These are phyloP conservation scores for Mucor irregularis DNA, from an alignment of 371 early-diverging fungal species.

Conservation along the genomic window DNA sequence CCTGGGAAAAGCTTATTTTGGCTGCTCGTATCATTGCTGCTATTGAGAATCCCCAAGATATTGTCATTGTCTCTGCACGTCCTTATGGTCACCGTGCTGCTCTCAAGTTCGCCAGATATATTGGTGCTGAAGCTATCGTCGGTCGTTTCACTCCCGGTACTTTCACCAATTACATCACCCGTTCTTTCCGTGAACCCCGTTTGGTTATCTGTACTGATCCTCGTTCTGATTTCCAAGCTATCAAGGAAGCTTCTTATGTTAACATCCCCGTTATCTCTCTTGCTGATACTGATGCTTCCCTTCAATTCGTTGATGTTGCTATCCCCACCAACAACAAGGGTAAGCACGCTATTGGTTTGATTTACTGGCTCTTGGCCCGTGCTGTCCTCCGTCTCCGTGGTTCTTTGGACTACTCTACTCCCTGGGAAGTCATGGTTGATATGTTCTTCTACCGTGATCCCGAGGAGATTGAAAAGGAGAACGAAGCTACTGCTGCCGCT, in stretches of 20 bases:
- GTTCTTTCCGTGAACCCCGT: slow-evolving; percentile 98
- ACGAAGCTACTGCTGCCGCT: slow-evolving; percentile 25
- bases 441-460: slow-evolving; percentile 98
- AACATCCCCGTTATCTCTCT: slow-evolving; percentile 99
- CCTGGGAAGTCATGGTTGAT: slow-evolving; percentile 97
- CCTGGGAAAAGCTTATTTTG: slow-evolving; percentile 99
- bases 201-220: slow-evolving; percentile 99
- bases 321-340: slow-evolving; percentile 99
- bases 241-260: slow-evolving; percentile 98
- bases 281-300: slow-evolving; percentile 96
- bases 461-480: slow-evolving; percentile 88
- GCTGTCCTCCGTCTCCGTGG: slow-evolving; percentile 98
- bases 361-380: slow-evolving; percentile 97
- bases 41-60: slow-evolving; percentile 96
- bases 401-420: slow-evolving; percentile 75
- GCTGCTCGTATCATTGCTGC: slow-evolving; percentile 98
- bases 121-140: slow-evolving; percentile 97
- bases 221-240: slow-evolving; percentile 98
- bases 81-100: slow-evolving; percentile 99
- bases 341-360: slow-evolving; percentile 97
- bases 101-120: slow-evolving; percentile 97
- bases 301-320: slow-evolving; percentile 96
- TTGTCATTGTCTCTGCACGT: slow-evolving; percentile 96
- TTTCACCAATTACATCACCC: slow-evolving; percentile 99
- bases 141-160: slow-evolving; percentile 99